phyloP scores from a whole-genome alignment of 2,329 filamentous ascomycete species.

The Neopestalotiopsis sp. region DNA sequence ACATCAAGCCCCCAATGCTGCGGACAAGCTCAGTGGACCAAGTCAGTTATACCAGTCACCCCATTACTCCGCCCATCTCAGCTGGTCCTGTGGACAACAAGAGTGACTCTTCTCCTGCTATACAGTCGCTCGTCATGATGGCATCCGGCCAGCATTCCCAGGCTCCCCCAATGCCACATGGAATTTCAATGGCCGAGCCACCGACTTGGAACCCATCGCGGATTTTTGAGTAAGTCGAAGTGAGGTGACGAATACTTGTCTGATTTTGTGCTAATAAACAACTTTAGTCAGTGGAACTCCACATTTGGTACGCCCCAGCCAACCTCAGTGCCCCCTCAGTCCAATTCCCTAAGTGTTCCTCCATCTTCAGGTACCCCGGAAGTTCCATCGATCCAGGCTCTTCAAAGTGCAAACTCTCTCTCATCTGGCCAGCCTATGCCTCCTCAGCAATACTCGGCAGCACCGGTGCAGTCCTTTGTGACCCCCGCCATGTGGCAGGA shows the following conservation, averaged over 20 bases:
- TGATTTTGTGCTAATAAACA: constrained; percentile 22
- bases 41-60: constrained; percentile 73
- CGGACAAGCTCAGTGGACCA: constrained; percentile 59
- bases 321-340: constrained; percentile 48
- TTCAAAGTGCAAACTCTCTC: constrained; percentile 53
- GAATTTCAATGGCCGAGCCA: constrained; percentile 67
- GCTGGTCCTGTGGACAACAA: constrained; percentile 75
- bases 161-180: constrained; percentile 55
- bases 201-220: constrained; percentile 82
- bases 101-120: constrained; percentile 72
- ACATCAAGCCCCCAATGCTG: constrained; percentile 54
- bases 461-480: constrained; percentile 64
- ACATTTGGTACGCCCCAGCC: constrained; percentile 77
- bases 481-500: constrained; percentile 78
- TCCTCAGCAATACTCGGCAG: constrained; percentile 57
- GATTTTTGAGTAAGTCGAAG: constrained; percentile 81
- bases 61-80: constrained; percentile 83
- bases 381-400: constrained; percentile 58
- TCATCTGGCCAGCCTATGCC: constrained; percentile 52
- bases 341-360: constrained; percentile 58
- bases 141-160: constrained; percentile 61
- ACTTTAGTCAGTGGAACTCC: constrained; percentile 85
- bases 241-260: neutral
- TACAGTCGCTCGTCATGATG: constrained; percentile 77
- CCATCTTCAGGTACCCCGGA: constrained; percentile 61